Evolutionary conservation across 1,139 yeast genomes (phyloP).

Genomic region (Yueomyces sp.): DNA sequence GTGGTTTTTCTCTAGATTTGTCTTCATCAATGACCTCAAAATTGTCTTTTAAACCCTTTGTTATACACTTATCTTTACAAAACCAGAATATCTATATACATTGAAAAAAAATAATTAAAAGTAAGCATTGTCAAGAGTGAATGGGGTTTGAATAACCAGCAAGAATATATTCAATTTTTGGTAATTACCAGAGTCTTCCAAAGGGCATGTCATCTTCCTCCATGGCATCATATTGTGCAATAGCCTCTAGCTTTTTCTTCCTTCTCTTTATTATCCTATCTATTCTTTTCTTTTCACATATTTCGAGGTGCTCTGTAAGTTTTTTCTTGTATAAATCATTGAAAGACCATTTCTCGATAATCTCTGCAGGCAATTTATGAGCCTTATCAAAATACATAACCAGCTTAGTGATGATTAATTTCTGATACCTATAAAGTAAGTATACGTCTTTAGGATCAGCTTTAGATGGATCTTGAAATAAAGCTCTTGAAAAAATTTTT

Average conservation of each 20-base stretch:
- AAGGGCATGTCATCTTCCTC: constrained; percentile 27
- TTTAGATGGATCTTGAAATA: too few relatives aligned
- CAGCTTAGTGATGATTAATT: not conserved
- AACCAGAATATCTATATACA: constrained; percentile 1
- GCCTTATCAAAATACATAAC: not conserved
- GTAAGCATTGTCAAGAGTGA: too few relatives aligned
- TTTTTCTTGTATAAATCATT: constrained; percentile 6
- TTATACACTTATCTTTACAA: not conserved
- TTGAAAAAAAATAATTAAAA: not conserved
- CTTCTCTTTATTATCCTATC: not conserved
- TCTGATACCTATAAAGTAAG: constrained; percentile 1
- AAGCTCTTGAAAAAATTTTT: too few relatives aligned
- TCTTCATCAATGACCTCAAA: constrained; percentile 52
- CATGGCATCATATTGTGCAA: constrained; percentile 22
- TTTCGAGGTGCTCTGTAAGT: constrained; percentile 6
- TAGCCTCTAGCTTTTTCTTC: constrained; percentile 4
- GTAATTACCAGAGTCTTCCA: constrained; percentile 21
- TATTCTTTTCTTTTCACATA: constrained; percentile 1
- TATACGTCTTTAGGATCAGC: not conserved
- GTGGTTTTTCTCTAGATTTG: constrained; percentile 56
- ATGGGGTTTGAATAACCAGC: too few relatives aligned
- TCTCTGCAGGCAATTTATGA: not conserved
- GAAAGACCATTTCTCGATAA: constrained; percentile 1
- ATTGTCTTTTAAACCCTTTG: constrained; percentile 2
- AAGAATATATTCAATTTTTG: not conserved